These are phyloP conservation scores for Bacidia rubella DNA, from an alignment of 495 filamentous ascomycete species.

Conservation along the genomic window DNA sequence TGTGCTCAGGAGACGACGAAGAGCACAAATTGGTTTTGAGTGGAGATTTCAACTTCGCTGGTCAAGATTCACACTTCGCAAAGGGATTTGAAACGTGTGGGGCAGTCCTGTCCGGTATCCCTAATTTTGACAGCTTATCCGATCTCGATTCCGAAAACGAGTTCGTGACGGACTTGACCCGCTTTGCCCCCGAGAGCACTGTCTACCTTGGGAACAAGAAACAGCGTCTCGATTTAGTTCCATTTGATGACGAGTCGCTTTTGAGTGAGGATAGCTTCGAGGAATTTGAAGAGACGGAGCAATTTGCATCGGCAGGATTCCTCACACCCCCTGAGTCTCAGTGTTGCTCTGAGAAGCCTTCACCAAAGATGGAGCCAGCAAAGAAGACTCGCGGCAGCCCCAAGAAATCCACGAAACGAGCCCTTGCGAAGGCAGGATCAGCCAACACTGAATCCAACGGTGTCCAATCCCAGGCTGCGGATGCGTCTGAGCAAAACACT, in stretches of 20 bases:
- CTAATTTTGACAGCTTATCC: slow-evolving; percentile 70
- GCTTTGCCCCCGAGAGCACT: slow-evolving; percentile 49
- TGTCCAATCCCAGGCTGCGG: slow-evolving; percentile 14
- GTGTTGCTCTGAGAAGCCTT: slow-evolving; percentile 25
- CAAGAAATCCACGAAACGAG: slow-evolving; percentile 17
- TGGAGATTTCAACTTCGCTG: slow-evolving; percentile 44
- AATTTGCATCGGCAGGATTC: slow-evolving; percentile 40
- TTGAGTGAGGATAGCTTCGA: slow-evolving; percentile 65
- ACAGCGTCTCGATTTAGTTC: slow-evolving; percentile 54
- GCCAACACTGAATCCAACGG: slow-evolving; percentile 22
- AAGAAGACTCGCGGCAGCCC: slow-evolving; percentile 22
- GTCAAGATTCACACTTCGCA: slow-evolving; percentile 33
- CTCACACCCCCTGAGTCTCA: slow-evolving; percentile 28
- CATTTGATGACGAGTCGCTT: slow-evolving; percentile 61
- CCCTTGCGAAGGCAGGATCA: slow-evolving; percentile 13
- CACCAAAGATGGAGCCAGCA: slow-evolving; percentile 29
- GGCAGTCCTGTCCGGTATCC: slow-evolving; percentile 47
- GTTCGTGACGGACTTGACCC: slow-evolving; percentile 63
- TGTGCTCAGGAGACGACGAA: slow-evolving; percentile 60
- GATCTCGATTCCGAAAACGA: slow-evolving; percentile 92
- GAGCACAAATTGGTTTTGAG: slow-evolving; percentile 61
- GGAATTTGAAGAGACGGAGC: slow-evolving; percentile 52
- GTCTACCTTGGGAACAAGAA: slow-evolving; percentile 62
- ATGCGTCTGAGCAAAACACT: slow-evolving; percentile 20
- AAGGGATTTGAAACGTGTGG: slow-evolving; percentile 28